phyloP scores from a whole-genome alignment of 108 stramenopile species.

The Discostella pseudostelligera region DNA sequence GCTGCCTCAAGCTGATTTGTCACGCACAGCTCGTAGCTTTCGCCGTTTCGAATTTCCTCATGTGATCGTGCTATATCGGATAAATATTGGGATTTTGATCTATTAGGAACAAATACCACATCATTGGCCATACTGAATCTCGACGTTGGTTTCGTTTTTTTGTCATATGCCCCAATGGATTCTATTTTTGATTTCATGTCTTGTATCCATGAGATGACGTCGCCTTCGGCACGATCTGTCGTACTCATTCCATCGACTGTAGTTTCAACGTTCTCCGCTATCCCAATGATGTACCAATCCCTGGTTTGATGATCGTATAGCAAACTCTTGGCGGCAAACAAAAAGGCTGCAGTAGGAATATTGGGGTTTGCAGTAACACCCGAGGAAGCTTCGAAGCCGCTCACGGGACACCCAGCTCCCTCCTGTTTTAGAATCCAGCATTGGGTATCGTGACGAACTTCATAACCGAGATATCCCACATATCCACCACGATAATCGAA shows the following conservation, averaged over 20 bases:
- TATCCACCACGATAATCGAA: constrained; percentile 84
- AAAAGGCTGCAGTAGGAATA: constrained; percentile 76
- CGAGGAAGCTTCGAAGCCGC: neutral
- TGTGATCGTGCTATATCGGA: constrained; percentile 67
- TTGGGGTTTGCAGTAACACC: constrained; percentile 26
- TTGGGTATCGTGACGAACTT: constrained; percentile 74
- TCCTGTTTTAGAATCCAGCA: constrained; percentile 45
- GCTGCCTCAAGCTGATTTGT: constrained; percentile 81
- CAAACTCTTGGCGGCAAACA: constrained; percentile 68
- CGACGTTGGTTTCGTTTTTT: neutral
- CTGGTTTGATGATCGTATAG: constrained; percentile 70
- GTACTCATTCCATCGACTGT: constrained; percentile 10
- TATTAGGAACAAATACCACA: constrained; percentile 53
- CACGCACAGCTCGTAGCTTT: constrained; percentile 93
- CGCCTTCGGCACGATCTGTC: constrained; percentile 3
- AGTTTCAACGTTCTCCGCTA: constrained; percentile 22
- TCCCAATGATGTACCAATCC: constrained; percentile 68
- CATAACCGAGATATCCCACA: constrained; percentile 81
- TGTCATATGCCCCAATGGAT: neutral
- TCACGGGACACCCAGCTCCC: neutral
- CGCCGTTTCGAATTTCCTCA: constrained; percentile 79
- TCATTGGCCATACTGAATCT: constrained; percentile 1
- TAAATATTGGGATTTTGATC: constrained; percentile 56
- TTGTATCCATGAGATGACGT: constrained; percentile 61
- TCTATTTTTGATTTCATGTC: constrained; percentile 15